Conservation (phyloP, 495 filamentous ascomycete species). For the Rostrohypoxylon terebratum region DNA sequence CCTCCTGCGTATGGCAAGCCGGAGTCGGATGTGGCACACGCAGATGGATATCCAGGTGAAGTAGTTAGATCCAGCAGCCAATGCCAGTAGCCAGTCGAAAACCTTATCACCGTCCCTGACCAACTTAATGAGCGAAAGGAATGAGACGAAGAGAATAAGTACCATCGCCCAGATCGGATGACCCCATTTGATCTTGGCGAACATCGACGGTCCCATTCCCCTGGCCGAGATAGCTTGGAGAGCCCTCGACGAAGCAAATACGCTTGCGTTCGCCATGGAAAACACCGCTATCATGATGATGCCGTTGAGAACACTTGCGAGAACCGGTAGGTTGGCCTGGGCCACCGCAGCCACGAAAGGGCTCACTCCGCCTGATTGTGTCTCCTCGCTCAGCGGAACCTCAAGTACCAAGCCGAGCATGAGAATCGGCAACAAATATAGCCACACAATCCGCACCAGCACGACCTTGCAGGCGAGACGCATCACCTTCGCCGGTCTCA, state of each 20-base stretch:
- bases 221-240: slow-evolving; percentile 65
- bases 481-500: slow-evolving; percentile 75
- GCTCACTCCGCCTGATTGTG: slow-evolving; percentile 56
- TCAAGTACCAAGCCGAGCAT: slow-evolving; percentile 63
- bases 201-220: slow-evolving; percentile 65
- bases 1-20: slow-evolving; percentile 54
- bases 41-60: slow-evolving; percentile 76
- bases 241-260: slow-evolving; percentile 68
- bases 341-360: slow-evolving; percentile 73
- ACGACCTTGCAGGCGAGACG: slow-evolving; percentile 77
- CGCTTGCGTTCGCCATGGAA: slow-evolving; percentile 68
- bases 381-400: slow-evolving; percentile 36
- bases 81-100: slow-evolving; percentile 70
- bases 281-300: slow-evolving; percentile 68
- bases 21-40: slow-evolving; percentile 74
- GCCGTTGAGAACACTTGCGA: slow-evolving; percentile 72
- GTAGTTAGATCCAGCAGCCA: slow-evolving; percentile 70
- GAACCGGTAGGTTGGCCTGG: slow-evolving; percentile 66
- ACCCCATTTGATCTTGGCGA: slow-evolving; percentile 63
- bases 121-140: slow-evolving; percentile 42
- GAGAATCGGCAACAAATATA: slow-evolving; percentile 71
- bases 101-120: slow-evolving; percentile 43
- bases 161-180: slow-evolving; percentile 62
- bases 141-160: slow-evolving; percentile 60
- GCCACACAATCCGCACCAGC: slow-evolving; percentile 80